Percentiles rank a stretch among this genome's conserved stretches.
Conservation (phyloP, 805 yeast genomes). For the Ogataea kodamae region DNA sequence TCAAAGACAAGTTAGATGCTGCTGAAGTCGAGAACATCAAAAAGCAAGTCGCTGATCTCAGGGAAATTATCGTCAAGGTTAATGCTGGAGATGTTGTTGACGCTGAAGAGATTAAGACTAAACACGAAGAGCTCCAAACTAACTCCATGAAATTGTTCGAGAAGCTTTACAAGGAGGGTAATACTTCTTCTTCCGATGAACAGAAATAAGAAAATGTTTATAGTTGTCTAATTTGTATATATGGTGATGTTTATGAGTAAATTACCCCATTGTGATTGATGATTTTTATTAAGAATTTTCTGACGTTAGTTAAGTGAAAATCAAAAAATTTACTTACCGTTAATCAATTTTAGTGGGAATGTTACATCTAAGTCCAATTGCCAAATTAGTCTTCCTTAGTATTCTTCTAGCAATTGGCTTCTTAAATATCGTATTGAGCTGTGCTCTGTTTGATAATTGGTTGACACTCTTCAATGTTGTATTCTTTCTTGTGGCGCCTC, state of each 20-base stretch:
- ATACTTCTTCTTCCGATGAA: conserved; percentile 17
- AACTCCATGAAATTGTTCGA: conserved; percentile 74
- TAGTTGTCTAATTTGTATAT: conserved; percentile 12
- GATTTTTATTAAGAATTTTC: no score
- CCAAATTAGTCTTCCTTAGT: conserved; percentile 71
- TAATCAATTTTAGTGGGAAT: no score
- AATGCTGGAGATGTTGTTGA: conserved; percentile 50
- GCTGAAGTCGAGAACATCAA: conserved; percentile 47
- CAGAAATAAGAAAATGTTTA: conserved; percentile 14
- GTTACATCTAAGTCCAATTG: conserved; percentile 50
- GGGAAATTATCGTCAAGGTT: conserved; percentile 63
- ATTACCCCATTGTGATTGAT: no score
- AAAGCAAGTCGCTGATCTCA: conserved; percentile 54
- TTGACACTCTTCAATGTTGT: conserved; percentile 69
- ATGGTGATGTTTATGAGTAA: conserved; percentile 8
- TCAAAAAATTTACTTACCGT: no score
- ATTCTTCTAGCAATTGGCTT: conserved; percentile 84
- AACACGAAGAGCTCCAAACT: conserved; percentile 73
- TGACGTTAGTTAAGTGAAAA: no score
- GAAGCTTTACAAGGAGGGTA: conserved; percentile 49
- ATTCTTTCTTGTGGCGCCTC: conserved; percentile 34
- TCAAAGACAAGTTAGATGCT: conserved; percentile 55
- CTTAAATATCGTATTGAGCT: conserved; percentile 78
- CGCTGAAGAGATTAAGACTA: conserved; percentile 57
- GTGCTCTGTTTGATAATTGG: conserved; percentile 87